Conservation (phyloP, 2,329 filamentous ascomycete genomes). For the Chrysoporthe austroafricana region DNA sequence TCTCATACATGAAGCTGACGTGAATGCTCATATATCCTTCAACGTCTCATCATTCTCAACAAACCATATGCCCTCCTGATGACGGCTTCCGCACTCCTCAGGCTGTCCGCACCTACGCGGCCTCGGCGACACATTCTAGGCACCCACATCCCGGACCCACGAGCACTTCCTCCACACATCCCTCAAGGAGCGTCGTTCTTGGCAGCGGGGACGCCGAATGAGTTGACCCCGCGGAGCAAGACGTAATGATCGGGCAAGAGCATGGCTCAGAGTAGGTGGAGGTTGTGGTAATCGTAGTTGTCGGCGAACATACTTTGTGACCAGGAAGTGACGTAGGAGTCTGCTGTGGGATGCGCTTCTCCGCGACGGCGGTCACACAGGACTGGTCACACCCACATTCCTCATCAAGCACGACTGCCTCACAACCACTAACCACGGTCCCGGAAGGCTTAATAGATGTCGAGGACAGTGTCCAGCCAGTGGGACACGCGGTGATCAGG, state of each 20-base stretch:
- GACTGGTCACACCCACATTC: background rate
- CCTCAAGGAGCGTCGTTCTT: conserved; percentile 3
- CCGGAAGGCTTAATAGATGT: background rate
- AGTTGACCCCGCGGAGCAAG: conserved; percentile 8
- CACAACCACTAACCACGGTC: background rate
- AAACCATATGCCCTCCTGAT: background rate
- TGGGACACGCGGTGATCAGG: conserved; percentile 1
- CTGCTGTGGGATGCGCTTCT: background rate
- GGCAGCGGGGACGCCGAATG: background rate
- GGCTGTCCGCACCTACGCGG: background rate
- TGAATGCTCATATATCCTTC: background rate
- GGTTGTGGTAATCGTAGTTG: background rate
- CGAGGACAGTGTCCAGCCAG: background rate
- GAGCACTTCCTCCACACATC: conserved; percentile 3
- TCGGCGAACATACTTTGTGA: conserved; percentile 12
- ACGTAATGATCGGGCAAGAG: background rate
- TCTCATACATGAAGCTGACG: background rate
- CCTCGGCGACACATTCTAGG: background rate
- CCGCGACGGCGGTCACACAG: background rate
- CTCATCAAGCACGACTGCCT: background rate
- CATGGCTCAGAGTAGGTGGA: background rate
- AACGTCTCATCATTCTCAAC: background rate
- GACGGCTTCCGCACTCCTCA: background rate
- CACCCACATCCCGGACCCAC: conserved; percentile 6
- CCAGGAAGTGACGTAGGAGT: background rate